Evolutionary conservation across 306 rosid genomes (phyloP).

Genomic region (Dryas alaskensis): DNA sequence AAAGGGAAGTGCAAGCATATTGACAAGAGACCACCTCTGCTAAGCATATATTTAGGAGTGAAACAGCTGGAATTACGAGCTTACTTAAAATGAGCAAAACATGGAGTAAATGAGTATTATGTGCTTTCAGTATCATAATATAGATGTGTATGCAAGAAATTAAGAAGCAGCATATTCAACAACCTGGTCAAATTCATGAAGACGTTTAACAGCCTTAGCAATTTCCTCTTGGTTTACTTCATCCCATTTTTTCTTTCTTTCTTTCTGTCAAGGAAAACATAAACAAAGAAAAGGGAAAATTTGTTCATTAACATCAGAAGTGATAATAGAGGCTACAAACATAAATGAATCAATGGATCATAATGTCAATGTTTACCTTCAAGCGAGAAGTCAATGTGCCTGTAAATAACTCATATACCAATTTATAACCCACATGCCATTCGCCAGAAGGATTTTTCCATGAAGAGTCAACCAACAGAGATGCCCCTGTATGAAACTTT

Average conservation of each 20-base stretch:
- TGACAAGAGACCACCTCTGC: too few species aligned
- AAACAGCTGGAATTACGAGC: too few species aligned
- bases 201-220: conserved; percentile 72
- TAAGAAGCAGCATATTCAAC: conserved; percentile 24
- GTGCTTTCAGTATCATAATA: conserved; percentile 1
- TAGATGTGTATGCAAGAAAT: conserved; percentile 12
- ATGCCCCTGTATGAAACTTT: conserved; percentile 54
- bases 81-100: not conserved
- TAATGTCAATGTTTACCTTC: conserved; percentile 55
- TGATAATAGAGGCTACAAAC: not conserved
- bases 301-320: not conserved
- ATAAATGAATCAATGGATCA: conserved; percentile 18
- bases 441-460: conserved; percentile 99
- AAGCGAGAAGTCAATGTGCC: conserved; percentile 66
- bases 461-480: conserved; percentile 64
- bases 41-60: too few species aligned
- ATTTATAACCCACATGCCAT: conserved; percentile 91
- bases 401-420: conserved; percentile 83
- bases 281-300: conserved; percentile 8
- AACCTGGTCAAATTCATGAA: conserved; percentile 94
- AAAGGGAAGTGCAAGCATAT: too few species aligned
- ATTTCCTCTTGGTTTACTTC: conserved; percentile 86
- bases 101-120: conserved; percentile 8
- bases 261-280: conserved; percentile 52
- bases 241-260: conserved; percentile 86